Conservation (phyloP, 805 yeast species). For the Lipomyces anomalus region DNA sequence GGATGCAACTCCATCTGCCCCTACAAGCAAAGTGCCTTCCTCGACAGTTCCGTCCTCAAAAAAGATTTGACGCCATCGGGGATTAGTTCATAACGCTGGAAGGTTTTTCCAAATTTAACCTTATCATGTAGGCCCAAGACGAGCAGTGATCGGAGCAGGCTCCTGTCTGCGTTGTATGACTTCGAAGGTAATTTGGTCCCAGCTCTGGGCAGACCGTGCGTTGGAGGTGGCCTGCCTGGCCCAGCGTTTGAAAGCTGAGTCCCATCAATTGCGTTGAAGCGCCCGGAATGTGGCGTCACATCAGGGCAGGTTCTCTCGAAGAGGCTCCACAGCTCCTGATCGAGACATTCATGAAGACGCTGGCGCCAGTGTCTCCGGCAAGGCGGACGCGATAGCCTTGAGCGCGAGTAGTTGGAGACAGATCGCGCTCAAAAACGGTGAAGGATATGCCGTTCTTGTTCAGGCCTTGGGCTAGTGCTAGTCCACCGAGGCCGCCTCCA, state of each 20-base stretch:
- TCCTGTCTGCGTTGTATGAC: slow-evolving; percentile 1
- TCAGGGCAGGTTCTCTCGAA: slow-evolving; percentile 5
- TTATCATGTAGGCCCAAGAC: slow-evolving; percentile 1
- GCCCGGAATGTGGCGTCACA: not conserved
- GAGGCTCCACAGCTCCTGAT: slow-evolving; percentile 1
- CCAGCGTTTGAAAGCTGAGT: not conserved
- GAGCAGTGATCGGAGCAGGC: not conserved
- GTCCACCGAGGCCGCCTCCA: slow-evolving; percentile 9
- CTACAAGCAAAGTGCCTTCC: slow-evolving; percentile 2
- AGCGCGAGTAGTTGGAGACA: not conserved
- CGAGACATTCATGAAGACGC: not conserved
- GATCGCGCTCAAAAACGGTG: slow-evolving; percentile 4
- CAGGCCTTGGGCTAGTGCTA: slow-evolving; percentile 6
- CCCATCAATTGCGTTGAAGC: slow-evolving; percentile 2
- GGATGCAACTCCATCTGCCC: slow-evolving; percentile 8
- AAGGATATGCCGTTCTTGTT: not conserved
- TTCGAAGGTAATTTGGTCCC: too few relatives aligned
- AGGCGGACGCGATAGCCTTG: slow-evolving; percentile 8
- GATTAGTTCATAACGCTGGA: not conserved
- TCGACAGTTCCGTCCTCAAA: slow-evolving; percentile 4
- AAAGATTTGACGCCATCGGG: not conserved
- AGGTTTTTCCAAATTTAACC: slow-evolving; percentile 1
- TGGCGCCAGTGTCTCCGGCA: slow-evolving; percentile 4
- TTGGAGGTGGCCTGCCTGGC: not conserved
- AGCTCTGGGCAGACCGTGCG: too few relatives aligned